A percentile compares a stretch with the other conserved stretches of the same genome.
phyloP scores from a whole-genome alignment of 495 filamentous ascomycete species.

The Penicillium diatomitis region DNA sequence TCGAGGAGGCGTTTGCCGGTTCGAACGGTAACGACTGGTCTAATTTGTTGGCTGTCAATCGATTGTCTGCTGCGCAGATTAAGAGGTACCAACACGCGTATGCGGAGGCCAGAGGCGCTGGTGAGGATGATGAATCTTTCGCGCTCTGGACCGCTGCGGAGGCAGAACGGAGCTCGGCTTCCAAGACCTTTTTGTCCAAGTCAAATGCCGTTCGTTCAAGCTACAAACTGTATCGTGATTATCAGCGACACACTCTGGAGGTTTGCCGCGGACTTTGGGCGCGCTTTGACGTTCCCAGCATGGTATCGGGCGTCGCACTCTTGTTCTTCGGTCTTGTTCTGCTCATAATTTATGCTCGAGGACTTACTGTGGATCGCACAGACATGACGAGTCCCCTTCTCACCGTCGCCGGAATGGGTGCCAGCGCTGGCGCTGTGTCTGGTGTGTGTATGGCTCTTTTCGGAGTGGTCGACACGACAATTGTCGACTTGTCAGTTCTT shows the following conservation, averaged over 20 bases:
- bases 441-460: conserved; percentile 18
- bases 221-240: conserved; percentile 57
- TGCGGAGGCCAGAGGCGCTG: conserved; percentile 49
- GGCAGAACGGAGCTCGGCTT: conserved; percentile 30
- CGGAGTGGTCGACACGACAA: conserved; percentile 15
- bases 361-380: conserved; percentile 40
- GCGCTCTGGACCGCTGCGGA: conserved; percentile 51
- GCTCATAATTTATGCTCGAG: conserved; percentile 63
- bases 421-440: conserved; percentile 28
- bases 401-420: conserved; percentile 31
- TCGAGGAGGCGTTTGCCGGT: conserved; percentile 86
- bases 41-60: conserved; percentile 65
- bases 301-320: conserved; percentile 67
- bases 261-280: conserved; percentile 87
- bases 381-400: conserved; percentile 45
- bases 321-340: conserved; percentile 56
- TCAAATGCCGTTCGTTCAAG: conserved; percentile 25
- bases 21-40: conserved; percentile 55
- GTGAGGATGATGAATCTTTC: conserved; percentile 47
- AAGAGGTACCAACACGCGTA: conserved; percentile 75
- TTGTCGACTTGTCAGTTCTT: conserved; percentile 25
- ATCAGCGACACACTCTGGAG: conserved; percentile 68
- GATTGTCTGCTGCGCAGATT: conserved; percentile 75
- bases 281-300: conserved; percentile 75
- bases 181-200: conserved; percentile 31